Base-by-base conservation (phyloP, 1,139 yeast species). In the Suhomyces bribrorum region DNA sequence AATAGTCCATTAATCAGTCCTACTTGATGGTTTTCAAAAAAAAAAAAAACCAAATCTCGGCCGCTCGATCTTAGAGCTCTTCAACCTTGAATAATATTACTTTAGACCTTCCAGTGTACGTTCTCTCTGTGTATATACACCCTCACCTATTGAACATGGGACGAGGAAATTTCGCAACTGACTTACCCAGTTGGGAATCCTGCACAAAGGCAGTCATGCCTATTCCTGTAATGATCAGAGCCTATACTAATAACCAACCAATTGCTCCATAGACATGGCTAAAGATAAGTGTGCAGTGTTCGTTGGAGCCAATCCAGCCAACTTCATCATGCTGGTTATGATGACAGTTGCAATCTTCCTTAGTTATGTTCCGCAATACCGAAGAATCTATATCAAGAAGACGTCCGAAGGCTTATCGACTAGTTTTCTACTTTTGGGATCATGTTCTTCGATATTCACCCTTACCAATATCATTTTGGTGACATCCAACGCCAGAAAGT, bases 401-500 rank as follows among this genome's bases (percentile, higher is more conserved):
- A 75, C 89, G 6, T 81, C 92, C 5, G 92, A 86, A 54, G 96
- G 96, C 3, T 66, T 88, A 20, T 83, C 92, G 2, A 86, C 90
- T 7, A 73, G 77, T 51, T 88, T 83, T 54, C 66, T 88, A 34
- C 64, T 87, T 11, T 69, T 88, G 28, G 94, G 95, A 3, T 80
- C 87, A 11, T 64, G 83, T 16, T 83, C 94, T 2, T 85, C 90
- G 2, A 64, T 82, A 11, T 79, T 84, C 49, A 83, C 95, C 0
- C 61, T 83, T 31, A 71, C 86, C 22, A 88, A 88, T 53, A 77
- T 88, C 38, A 61, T 82, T 7, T 61, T 87, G 30, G 69, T 86
- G 8, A 77, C 86, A 9, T 63, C 73, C 7, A 63, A 70, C 0
- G 84, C 83, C 1, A 54, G 83, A 30, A 53, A 63, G 5, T 82